Evolutionary conservation across 2,329 filamentous ascomycete species (phyloP), one percentile per base, ranked within the genome.

Genomic region (Basipetospora chlamydospora): DNA sequence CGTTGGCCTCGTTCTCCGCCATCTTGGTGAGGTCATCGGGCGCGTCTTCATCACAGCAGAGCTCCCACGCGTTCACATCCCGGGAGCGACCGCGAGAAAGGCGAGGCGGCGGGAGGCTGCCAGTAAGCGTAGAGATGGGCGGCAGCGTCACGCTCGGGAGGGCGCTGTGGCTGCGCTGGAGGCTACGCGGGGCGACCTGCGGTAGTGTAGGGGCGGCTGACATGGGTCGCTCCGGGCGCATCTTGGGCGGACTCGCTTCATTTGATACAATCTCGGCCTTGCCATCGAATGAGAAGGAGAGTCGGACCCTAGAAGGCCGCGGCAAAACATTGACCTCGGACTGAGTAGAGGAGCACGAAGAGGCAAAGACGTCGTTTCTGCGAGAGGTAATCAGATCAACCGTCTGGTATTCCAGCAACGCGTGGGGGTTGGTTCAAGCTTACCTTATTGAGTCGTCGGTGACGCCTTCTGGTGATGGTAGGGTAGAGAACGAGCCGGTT

Each of bases 11-110:
- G 46, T 83, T 77, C 57, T 88, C 80, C 8, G 82, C 81, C 45
- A 84, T 80, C n/a, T 73, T 72, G 16, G 79, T 86, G 38, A 94
- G 61, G 45, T 85, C 81, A 49, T 85, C 83, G 29, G 80, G 77
- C 35, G 72, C 62, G 45, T 90, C 82, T 6, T 78, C 77, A 51
- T 93, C 84, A 48, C 84, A 88, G 60, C 82, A 87, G 39, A 85
- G 85, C 50, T 93, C 84, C 88, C 88, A 95, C 6, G 80, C 82
- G 35, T 86, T 77, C 13, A 86, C 83, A 54, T 95, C 83, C 38
- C 84, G 77, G 39, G 87, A 94, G 39, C 88, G 73, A 38, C 83
- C 83, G 39, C 77, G 75, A 23, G 62, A 60, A 13, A 78, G 60
- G 25, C 64, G 63, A 15, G 69, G 36, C 13, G 35, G 71, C 18